Evolutionary conservation across 176 grass and related monocot genomes (phyloP), one percentile per base, ranked within the genome.

Genomic region (Rhynchospora breviuscula): DNA sequence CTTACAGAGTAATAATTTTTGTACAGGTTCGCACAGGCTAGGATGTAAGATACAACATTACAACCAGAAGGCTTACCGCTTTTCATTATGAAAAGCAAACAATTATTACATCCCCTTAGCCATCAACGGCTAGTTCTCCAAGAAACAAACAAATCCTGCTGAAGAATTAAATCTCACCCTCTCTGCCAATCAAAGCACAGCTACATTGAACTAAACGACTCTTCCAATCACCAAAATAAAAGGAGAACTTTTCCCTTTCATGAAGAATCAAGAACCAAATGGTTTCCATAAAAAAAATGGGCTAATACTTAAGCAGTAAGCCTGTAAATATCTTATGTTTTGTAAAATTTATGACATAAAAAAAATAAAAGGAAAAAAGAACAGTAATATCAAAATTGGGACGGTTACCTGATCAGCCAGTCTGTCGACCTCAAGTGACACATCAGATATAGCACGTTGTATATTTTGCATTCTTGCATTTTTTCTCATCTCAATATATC

Each of bases 371-470:
- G 29, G 29, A 76, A 76, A 4, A 63, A 56, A 9, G 10, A 12
- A 43, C 44, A 63, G 14, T 11, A 22, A 21, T 35, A 53, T 9
- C 18, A 67, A 43, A 61, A 23, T 22, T 84, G 44, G 25, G 18
- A 12, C 3, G 9, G 13, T 18, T 63, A 98, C 95, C 95, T 98
- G 92, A 79, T 95, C 92, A 19, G 89, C 89, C 79, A 98, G 88
- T 82, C 81, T 92, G 89, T 98, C 95, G 65, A 98, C 69, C 84
- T 98, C 95, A 25, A 98, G 60, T 5, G 95, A 91, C 3, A 90
- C 86, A 78, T 85, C 86, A 7, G 87, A 86, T 1, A 98, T 91
- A 85, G 90, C 90, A 5, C 90, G 95, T 57, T 94, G 91, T 72
- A 85, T 86, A 65, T 21, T 78, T 80, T 98, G 81, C 82, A 91